These are phyloP conservation scores for Prunus yedoensis DNA, from an alignment of 331 rosid genomes.

Conservation along the genomic window DNA sequence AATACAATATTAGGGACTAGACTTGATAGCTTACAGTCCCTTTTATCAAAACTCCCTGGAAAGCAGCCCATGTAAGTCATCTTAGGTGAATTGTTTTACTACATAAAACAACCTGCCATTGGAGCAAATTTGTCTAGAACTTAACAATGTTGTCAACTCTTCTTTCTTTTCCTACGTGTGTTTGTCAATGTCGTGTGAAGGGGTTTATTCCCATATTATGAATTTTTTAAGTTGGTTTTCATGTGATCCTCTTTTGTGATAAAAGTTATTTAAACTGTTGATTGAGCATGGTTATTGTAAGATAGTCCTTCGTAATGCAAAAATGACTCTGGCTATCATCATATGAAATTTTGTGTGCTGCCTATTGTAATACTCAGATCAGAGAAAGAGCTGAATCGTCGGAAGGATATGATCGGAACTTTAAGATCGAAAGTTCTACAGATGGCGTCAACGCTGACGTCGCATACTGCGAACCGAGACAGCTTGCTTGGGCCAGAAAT, in stretches of 20 bases:
- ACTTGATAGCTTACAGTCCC: conserved; percentile 87
- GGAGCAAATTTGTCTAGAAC: background rate
- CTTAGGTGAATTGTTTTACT: conserved; percentile 7
- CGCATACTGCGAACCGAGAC: conserved; percentile 84
- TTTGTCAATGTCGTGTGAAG: background rate
- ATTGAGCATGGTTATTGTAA: background rate
- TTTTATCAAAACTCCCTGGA: conserved; percentile 73
- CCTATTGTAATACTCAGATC: conserved; percentile 49
- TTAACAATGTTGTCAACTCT: background rate
- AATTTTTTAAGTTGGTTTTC: conserved; percentile 5
- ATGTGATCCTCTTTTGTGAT: conserved; percentile 7
- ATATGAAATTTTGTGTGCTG: conserved; percentile 24
- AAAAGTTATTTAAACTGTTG: background rate
- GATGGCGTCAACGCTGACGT: conserved; percentile 86
- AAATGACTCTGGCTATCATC: conserved; percentile 16
- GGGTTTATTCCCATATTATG: background rate
- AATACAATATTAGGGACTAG: conserved; percentile 92
- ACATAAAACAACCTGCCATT: background rate
- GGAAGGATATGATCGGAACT: conserved; percentile 70
- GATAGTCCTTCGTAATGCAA: no score
- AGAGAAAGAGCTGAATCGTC: conserved; percentile 96
- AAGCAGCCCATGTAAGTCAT: conserved; percentile 74
- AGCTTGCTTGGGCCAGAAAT: conserved; percentile 91
- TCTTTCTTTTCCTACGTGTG: background rate
- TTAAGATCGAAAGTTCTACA: conserved; percentile 77